Evolutionary conservation across 2,329 filamentous ascomycete species (phyloP), one percentile per base, ranked within the genome.

Genomic region (Neofusicoccum cordaticola): DNA sequence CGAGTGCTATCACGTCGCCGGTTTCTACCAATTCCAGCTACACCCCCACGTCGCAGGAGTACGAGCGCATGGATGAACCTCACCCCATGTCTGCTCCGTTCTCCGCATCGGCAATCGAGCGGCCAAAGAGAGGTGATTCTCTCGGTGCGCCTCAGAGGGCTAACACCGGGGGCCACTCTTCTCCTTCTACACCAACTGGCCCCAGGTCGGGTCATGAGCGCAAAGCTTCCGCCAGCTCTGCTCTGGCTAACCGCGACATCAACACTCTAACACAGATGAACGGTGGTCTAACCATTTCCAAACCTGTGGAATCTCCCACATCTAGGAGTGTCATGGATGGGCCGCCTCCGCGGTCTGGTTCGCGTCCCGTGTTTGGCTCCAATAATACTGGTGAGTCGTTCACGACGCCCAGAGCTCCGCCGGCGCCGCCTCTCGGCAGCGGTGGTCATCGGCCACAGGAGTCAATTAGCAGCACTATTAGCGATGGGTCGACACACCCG

Each of bases 61-160:
- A 73, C 11, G 73, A 72, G 67, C 72, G 73, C 41, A 73, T 69
- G 63, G 73, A 76, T 51, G 69, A 69, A 47, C 68, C 68, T n/a
- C 69, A 58, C 1, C 53, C 42, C 12, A 45, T 60, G 53, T 47
- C 45, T 17, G 44, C 63, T 51, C 52, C 79, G 8, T 75, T 77
- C 42, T 74, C 75, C 60, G 77, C 78, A 4, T 77, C 74, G 65
- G 71, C 68, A 22, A 70, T 78, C 62, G 79, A 82, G 66, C 72
- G 79, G 45, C 86, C 86, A 5, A 81, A 84, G 63, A 83, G 87
- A 66, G 85, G 84, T 22, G 87, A 90, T 74, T 90, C 87, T 19
- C 78, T 88, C 42, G 82, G 74, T 37, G 71, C 78, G 50, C 48
- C 48, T 42, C 37, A 41, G 8, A 53, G 27, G 61, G 12, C 39